Conservation (phyloP, 1,284 basidiomycete species). For the Apiotrichum porosum region DNA sequence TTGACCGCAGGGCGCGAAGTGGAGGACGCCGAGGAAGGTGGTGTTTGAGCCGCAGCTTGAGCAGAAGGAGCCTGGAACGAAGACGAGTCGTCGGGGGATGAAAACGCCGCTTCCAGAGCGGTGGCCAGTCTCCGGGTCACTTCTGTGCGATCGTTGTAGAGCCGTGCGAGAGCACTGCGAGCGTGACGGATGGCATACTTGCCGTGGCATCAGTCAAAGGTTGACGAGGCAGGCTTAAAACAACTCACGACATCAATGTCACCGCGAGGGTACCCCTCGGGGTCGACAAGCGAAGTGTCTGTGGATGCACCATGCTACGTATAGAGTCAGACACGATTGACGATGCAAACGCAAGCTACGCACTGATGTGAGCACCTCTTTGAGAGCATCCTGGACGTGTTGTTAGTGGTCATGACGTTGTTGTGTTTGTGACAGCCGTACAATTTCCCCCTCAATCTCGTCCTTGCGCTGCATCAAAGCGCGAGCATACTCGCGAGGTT, state of each 20-base stretch:
- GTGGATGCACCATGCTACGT: conserved; percentile 34
- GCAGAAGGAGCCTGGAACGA: too few relatives aligned
- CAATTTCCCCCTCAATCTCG: conserved; percentile 45
- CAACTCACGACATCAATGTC: conserved; percentile 58
- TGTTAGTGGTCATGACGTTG: too few relatives aligned
- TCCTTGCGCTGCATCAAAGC: conserved; percentile 46
- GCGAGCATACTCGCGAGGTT: conserved; percentile 42
- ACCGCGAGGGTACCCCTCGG: conserved; percentile 76
- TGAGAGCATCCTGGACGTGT: conserved; percentile 28
- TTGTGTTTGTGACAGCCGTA: too few relatives aligned
- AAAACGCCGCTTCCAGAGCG: conserved; percentile 61
- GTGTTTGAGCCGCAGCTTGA: conserved; percentile 1
- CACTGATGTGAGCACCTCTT: conserved; percentile 33
- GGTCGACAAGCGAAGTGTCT: conserved; percentile 66
- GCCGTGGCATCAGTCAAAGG: neutral
- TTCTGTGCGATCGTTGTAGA: conserved; percentile 68
- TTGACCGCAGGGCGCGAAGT: conserved; percentile 2
- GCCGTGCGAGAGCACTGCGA: conserved; percentile 38
- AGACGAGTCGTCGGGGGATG: too few relatives aligned
- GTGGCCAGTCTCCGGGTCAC: conserved; percentile 64
- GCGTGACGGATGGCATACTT: conserved; percentile 70
- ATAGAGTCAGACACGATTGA: neutral
- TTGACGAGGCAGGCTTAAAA: neutral
- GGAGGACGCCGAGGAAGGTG: too few relatives aligned
- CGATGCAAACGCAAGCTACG: conserved; percentile 1